Percentiles rank a stretch among this genome's conserved stretches.
Evolutionary conservation across 208 protist species (phyloP).

Genomic region (Trypanosoma scelopori): DNA sequence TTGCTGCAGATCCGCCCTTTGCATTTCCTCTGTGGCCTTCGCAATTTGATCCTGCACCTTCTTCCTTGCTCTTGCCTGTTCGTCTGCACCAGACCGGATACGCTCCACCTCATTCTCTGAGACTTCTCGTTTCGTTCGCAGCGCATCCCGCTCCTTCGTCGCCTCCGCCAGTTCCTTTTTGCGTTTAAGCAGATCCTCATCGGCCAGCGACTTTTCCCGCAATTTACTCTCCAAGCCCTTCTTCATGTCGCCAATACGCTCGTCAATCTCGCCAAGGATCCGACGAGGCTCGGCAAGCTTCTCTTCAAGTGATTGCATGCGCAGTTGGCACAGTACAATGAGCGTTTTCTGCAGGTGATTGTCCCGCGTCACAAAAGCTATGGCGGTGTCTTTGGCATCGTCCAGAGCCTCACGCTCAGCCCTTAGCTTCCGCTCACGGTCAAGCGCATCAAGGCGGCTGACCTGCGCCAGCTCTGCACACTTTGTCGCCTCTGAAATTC

Average conservation of each 20-base stretch:
- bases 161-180: constrained; percentile 72
- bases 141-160: constrained; percentile 59
- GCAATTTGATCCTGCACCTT: constrained; percentile 78
- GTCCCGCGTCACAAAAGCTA: constrained; percentile 94
- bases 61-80: constrained; percentile 69
- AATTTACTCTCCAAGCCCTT: constrained; percentile 39
- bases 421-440: constrained; percentile 91
- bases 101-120: constrained; percentile 73
- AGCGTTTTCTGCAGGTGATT: constrained; percentile 91
- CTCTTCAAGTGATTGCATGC: constrained; percentile 70
- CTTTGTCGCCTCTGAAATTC: constrained; percentile 87
- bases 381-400: constrained; percentile 93
- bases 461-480: constrained; percentile 93
- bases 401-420: constrained; percentile 95
- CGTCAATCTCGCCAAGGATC: constrained; percentile 66
- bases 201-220: constrained; percentile 43
- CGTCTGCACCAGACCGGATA: constrained; percentile 65
- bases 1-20: constrained; percentile 74
- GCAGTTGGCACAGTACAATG: constrained; percentile 91
- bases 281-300: constrained; percentile 74
- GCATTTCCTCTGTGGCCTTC: constrained; percentile 79
- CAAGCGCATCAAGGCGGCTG: constrained; percentile 89
- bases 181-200: constrained; percentile 47
- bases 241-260: constrained; percentile 56
- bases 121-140: constrained; percentile 56